Percentiles rank a stretch among this genome's conserved stretches.
Conservation (phyloP, 352 stramenopile species). For the Globisporangium paroecandrum region DNA sequence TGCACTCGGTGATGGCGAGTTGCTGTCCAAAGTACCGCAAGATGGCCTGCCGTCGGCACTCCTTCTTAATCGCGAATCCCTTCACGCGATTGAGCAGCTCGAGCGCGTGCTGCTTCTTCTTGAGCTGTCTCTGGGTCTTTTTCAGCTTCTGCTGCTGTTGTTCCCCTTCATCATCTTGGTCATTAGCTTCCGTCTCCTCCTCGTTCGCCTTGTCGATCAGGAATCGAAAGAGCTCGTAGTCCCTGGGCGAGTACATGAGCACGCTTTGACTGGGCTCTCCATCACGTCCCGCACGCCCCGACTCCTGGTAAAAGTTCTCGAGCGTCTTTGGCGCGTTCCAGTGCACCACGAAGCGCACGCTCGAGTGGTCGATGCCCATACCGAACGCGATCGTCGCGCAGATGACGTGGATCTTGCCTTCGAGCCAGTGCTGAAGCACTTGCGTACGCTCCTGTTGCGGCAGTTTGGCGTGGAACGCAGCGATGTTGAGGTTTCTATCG, state of each 20-base stretch:
- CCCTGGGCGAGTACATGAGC: slow-evolving; percentile 65
- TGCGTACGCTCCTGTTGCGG: slow-evolving; percentile 31
- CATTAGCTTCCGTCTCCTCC: too few species aligned
- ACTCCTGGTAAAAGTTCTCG: slow-evolving; percentile 97
- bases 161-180: not conserved
- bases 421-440: slow-evolving; percentile 46
- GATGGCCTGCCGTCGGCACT: slow-evolving; percentile 49
- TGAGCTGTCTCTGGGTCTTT: slow-evolving; percentile 12
- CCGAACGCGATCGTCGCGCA: slow-evolving; percentile 93
- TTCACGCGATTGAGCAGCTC: slow-evolving; percentile 38
- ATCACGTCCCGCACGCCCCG: slow-evolving; percentile 92
- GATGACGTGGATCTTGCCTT: slow-evolving; percentile 63
- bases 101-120: slow-evolving; percentile 21
- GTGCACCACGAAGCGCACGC: slow-evolving; percentile 89
- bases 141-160: slow-evolving; percentile 12
- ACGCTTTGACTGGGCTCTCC: slow-evolving; percentile 83
- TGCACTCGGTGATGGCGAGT: slow-evolving; percentile 40
- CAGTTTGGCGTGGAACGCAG: slow-evolving; percentile 57
- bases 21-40: slow-evolving; percentile 57
- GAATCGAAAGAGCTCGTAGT: slow-evolving; percentile 52
- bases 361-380: slow-evolving; percentile 91
- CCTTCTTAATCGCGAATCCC: slow-evolving; percentile 40
- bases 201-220: slow-evolving; percentile 32
- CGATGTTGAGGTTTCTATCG: slow-evolving; percentile 26
- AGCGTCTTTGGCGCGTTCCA: slow-evolving; percentile 87